Percentiles rank a stretch among this genome's conserved stretches.
Conservation (phyloP, 306 rosid species). For the Mucuna pruriens region DNA sequence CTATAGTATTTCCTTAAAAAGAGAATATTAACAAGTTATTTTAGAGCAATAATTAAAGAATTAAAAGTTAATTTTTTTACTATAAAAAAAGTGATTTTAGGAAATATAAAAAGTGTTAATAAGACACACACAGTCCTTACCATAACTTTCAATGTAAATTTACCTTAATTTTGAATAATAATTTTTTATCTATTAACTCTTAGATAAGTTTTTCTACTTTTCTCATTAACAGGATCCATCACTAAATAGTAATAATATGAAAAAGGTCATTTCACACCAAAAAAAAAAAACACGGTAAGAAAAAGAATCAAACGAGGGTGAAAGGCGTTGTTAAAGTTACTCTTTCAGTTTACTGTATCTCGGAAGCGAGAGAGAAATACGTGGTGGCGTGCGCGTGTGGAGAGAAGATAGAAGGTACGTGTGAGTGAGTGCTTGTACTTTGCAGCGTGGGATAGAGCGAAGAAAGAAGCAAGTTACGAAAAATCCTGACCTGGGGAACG, state of each 20-base stretch:
- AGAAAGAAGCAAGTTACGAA: not conserved
- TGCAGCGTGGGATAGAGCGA: not conserved
- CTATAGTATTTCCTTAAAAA: no score
- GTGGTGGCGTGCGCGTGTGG: not conserved
- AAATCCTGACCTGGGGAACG: constrained; percentile 69
- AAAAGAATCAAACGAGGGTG: no score
- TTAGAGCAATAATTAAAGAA: no score
- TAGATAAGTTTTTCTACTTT: not conserved
- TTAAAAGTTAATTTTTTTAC: no score
- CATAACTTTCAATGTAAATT: not conserved
- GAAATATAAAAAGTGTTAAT: not conserved
- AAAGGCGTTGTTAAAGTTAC: not conserved
- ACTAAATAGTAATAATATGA: no score
- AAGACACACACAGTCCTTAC: not conserved
- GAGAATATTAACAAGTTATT: no score
- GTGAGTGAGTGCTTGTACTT: not conserved
- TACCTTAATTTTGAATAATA: not conserved
- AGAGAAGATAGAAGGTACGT: not conserved
- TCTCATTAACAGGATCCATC: not conserved
- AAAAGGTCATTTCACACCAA: not conserved
- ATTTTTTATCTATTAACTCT: not conserved
- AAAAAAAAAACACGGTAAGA: no score
- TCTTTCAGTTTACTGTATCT: no score
- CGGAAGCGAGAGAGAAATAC: no score
- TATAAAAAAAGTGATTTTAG: not conserved